phyloP scores from a whole-genome alignment of 2,329 filamentous ascomycete species.

The Diaporthe sp. region DNA sequence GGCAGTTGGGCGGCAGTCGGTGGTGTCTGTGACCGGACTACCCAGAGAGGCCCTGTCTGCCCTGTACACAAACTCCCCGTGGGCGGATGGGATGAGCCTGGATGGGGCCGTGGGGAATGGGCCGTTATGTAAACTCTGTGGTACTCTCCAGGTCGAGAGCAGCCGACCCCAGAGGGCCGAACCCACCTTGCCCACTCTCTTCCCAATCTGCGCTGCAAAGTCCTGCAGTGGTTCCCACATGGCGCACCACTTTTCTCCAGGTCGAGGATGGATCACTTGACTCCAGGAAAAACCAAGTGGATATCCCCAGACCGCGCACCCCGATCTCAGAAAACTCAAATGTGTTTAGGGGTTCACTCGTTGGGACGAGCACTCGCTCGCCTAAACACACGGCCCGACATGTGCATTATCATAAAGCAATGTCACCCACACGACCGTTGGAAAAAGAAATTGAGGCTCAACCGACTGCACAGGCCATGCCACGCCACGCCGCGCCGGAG shows the following conservation, averaged over 20 bases:
- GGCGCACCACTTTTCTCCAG: constrained; percentile 35
- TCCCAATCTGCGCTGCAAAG: neutral
- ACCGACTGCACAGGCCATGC: neutral
- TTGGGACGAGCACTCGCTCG: constrained; percentile 11
- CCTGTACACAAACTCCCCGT: neutral
- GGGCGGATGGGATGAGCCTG: constrained; percentile 26
- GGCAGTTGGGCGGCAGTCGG: neutral
- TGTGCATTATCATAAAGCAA: neutral
- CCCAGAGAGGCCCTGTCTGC: too few species aligned
- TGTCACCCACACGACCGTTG: constrained; percentile 1
- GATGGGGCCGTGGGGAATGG: constrained; percentile 26
- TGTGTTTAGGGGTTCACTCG: neutral
- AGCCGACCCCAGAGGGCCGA: constrained; percentile 18
- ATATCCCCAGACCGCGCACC: constrained; percentile 35
- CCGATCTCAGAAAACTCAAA: constrained; percentile 17
- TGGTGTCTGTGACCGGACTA: constrained; percentile 1
- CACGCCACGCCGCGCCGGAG: constrained; percentile 15
- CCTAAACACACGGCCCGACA: constrained; percentile 16
- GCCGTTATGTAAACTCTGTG: constrained; percentile 24
- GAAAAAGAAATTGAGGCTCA: constrained; percentile 29
- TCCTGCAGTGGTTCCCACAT: constrained; percentile 24
- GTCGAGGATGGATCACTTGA: constrained; percentile 18
- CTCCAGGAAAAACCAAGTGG: constrained; percentile 36
- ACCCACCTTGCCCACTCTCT: neutral
- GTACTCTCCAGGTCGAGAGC: constrained; percentile 24